Evolutionary conservation across 164 flowering plant genomes (phyloP).

Genomic region (Santalum album): DNA sequence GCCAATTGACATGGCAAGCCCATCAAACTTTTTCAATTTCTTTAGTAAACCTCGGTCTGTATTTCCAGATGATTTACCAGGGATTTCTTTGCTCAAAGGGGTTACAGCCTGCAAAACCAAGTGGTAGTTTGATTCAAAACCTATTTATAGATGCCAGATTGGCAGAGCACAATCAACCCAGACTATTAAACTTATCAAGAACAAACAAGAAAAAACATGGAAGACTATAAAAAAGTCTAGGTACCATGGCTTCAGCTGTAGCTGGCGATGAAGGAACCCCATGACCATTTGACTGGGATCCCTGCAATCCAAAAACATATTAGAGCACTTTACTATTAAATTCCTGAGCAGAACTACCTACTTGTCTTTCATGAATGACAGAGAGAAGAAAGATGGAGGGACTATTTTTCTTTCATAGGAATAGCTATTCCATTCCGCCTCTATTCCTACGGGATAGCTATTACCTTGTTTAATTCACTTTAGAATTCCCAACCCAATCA

Average conservation of each 20-base stretch:
- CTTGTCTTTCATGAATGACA: too few species aligned
- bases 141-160: not conserved
- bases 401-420: too few species aligned
- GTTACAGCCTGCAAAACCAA: conserved; percentile 37
- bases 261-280: conserved; percentile 33
- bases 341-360: too few species aligned
- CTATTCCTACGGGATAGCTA: too few species aligned
- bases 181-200: too few species aligned
- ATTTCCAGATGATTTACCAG: conserved; percentile 54
- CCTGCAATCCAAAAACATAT: conserved; percentile 19
- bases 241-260: conserved; percentile 28
- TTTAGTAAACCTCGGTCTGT: conserved; percentile 48
- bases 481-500: too few species aligned
- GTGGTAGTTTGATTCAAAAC: conserved; percentile 7
- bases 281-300: conserved; percentile 38
- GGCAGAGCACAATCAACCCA: not conserved
- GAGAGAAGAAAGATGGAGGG: too few species aligned
- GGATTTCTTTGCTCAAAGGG: conserved; percentile 47
- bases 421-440: too few species aligned
- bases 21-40: conserved; percentile 72
- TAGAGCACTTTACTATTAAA: too few species aligned
- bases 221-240: not conserved
- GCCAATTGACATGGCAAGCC: conserved; percentile 70
- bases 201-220: too few species aligned
- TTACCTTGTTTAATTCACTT: too few species aligned